phyloP scores from a whole-genome alignment of 257 asterid genomes.

The Solanum bukasovii region DNA sequence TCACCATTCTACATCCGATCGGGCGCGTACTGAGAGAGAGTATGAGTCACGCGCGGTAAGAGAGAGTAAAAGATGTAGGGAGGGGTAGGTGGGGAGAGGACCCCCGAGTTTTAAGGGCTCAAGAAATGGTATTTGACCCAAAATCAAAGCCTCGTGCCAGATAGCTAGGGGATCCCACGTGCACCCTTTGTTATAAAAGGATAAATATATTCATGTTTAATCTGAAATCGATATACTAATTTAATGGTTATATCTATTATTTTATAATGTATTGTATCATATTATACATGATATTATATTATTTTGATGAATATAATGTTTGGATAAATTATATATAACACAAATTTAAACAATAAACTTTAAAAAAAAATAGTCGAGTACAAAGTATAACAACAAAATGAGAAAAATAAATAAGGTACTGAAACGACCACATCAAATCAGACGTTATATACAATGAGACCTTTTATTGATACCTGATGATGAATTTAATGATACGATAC shows the following conservation, averaged over 20 bases:
- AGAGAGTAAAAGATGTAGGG: neutral
- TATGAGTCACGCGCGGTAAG: neutral
- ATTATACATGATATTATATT: no score
- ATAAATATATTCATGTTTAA: neutral
- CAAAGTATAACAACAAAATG: no score
- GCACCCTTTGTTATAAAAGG: neutral
- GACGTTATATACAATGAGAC: no score
- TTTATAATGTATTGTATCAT: no score
- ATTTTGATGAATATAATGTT: no score
- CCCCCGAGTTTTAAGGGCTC: slow-evolving; percentile 24
- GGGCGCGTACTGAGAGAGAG: neutral
- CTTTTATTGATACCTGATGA: no score
- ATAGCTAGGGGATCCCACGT: neutral
- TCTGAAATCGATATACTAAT: no score
- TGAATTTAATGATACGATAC: no score
- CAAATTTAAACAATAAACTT: no score
- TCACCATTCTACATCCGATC: no score
- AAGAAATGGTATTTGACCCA: neutral
- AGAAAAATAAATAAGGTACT: neutral
- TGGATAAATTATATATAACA: no score
- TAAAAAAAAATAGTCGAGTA: neutral
- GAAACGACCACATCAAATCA: neutral
- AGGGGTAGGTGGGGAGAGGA: neutral
- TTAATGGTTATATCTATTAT: no score
- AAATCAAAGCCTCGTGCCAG: neutral